These are phyloP conservation scores for Fusarium keratoplasticum DNA, from an alignment of 2,329 filamentous ascomycete species.

Conservation along the genomic window DNA sequence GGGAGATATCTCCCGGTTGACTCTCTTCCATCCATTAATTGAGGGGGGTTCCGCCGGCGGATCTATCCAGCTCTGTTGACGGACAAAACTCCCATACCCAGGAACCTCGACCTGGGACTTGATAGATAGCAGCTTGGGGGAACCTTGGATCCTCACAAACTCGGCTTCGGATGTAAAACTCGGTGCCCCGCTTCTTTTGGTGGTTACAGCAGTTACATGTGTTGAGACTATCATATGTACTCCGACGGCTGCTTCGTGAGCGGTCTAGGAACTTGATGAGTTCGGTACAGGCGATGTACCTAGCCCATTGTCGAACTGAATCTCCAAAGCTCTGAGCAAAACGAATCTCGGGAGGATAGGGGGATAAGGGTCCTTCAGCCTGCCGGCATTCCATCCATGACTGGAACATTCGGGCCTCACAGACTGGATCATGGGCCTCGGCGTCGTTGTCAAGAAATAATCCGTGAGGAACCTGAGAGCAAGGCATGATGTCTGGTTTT, in stretches of 20 bases:
- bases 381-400: background rate
- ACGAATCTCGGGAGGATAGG: background rate
- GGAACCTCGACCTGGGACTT: background rate
- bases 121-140: background rate
- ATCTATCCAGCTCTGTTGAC: background rate
- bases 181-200: background rate
- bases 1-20: background rate
- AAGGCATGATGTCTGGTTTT: background rate
- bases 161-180: background rate
- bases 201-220: background rate
- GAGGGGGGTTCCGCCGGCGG: background rate
- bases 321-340: background rate
- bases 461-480: background rate
- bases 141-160: background rate
- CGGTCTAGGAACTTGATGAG: background rate
- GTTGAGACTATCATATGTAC: background rate
- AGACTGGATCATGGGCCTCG: background rate
- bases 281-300: background rate
- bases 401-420: background rate
- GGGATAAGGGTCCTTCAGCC: background rate
- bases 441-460: background rate
- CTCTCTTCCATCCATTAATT: background rate
- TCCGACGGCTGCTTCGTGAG: background rate
- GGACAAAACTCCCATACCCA: background rate
- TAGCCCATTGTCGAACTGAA: background rate